Conservation (phyloP, 2,329 filamentous ascomycete genomes). For the Blastomyces emzantsi region DNA sequence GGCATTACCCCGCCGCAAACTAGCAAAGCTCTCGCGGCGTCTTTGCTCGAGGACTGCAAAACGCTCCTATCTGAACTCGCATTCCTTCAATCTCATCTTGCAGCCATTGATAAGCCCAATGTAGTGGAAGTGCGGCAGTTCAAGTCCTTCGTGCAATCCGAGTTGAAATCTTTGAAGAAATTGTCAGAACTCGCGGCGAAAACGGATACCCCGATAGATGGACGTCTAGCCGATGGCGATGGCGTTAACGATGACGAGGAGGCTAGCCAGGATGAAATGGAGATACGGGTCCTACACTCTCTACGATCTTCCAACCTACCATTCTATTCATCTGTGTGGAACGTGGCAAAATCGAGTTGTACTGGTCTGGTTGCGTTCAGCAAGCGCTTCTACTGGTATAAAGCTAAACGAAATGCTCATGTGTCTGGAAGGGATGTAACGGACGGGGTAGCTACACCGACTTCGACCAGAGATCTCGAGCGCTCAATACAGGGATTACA, state of each 20-base stretch:
- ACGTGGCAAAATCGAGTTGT: conserved; percentile 47
- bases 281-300: conserved; percentile 42
- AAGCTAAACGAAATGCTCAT: neutral
- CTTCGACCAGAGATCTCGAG: conserved; percentile 11
- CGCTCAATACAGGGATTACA: conserved; percentile 4
- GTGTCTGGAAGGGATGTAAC: neutral
- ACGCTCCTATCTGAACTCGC: conserved; percentile 39
- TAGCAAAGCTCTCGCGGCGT: conserved; percentile 20
- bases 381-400: conserved; percentile 46
- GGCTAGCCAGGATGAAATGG: conserved; percentile 16
- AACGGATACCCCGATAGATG: conserved; percentile 12
- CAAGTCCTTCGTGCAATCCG: conserved; percentile 39
- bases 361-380: conserved; percentile 49
- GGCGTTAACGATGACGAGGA: conserved; percentile 19
- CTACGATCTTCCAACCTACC: conserved; percentile 57
- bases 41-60: conserved; percentile 32
- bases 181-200: conserved; percentile 26
- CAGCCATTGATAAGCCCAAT: conserved; percentile 35
- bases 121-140: conserved; percentile 44
- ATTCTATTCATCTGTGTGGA: conserved; percentile 57
- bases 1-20: conserved; percentile 3
- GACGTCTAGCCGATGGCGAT: neutral
- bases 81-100: conserved; percentile 36
- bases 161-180: conserved; percentile 41
- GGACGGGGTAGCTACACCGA: conserved; percentile 11